Evolutionary conservation across 257 asterid species (phyloP).

Genomic region (Solanum raphanifolium): DNA sequence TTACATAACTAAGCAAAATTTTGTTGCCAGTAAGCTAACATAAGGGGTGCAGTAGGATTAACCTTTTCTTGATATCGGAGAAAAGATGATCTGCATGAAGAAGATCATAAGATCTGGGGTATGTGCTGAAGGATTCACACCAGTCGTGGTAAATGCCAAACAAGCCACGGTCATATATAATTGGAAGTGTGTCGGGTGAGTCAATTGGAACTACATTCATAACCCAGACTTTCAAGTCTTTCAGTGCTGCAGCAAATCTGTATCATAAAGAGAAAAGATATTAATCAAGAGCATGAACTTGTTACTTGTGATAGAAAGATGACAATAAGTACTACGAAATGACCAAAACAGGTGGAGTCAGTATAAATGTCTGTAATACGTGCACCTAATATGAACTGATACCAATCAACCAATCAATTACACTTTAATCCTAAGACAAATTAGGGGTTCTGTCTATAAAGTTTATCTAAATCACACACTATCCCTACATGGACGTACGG

Average conservation of each 20-base stretch:
- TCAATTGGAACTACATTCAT: slow-evolving; percentile 11
- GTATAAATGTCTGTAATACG: not conserved
- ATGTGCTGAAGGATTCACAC: slow-evolving; percentile 16
- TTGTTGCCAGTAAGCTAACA: not conserved
- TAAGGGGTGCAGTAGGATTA: not conserved
- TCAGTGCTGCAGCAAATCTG: slow-evolving; percentile 16
- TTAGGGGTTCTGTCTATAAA: not conserved
- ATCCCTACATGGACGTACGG: not conserved
- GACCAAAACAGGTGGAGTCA: not conserved
- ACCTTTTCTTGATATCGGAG: slow-evolving; percentile 8
- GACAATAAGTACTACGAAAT: not conserved
- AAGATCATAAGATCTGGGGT: slow-evolving; percentile 13
- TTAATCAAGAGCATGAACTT: not conserved
- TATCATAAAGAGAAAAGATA: not conserved
- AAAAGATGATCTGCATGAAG: slow-evolving; percentile 14
- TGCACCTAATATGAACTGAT: not conserved
- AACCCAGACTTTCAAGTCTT: slow-evolving; percentile 13
- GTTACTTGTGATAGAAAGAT: not conserved
- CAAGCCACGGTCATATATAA: slow-evolving; percentile 11
- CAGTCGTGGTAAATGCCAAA: slow-evolving; percentile 14
- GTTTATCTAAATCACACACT: not conserved
- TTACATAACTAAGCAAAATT: not conserved
- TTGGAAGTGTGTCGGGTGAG: slow-evolving; percentile 12
- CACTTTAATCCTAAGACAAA: not conserved
- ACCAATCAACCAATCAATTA: not conserved